These are phyloP conservation scores for Dryadomyces quercus-mongolicae DNA, from an alignment of 2,329 filamentous ascomycete species.

Conservation along the genomic window DNA sequence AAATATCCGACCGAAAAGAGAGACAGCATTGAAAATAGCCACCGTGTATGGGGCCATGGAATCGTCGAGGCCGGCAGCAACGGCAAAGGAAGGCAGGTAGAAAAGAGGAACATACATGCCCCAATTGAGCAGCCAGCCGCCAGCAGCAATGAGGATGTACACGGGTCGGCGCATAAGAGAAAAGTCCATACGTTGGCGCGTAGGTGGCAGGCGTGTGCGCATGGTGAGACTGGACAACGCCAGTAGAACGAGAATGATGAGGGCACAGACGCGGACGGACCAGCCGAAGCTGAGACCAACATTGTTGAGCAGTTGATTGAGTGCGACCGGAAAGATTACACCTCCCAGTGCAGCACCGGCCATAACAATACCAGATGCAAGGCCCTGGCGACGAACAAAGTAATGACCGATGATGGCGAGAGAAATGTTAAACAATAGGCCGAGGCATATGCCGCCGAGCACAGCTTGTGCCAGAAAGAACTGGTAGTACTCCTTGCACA, in stretches of 20 bases:
- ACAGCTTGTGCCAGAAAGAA: conserved; percentile 3
- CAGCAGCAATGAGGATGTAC: conserved; percentile 28
- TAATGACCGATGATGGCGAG: background rate
- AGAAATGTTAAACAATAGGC: conserved; percentile 1
- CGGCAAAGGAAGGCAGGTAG: conserved; percentile 41
- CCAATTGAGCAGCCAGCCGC: conserved; percentile 18
- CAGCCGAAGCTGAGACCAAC: conserved; percentile 16
- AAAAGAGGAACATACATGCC: conserved; percentile 38
- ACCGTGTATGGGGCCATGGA: conserved; percentile 48
- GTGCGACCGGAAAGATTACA: conserved; percentile 23
- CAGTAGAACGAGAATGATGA: conserved; percentile 1
- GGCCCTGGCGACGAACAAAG: conserved; percentile 1
- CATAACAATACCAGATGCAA: conserved; percentile 2
- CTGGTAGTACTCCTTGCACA: conserved; percentile 4
- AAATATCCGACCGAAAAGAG: conserved; percentile 35
- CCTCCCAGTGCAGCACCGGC: conserved; percentile 1
- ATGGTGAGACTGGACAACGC: conserved; percentile 20
- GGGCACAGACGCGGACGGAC: conserved; percentile 2
- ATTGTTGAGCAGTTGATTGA: conserved; percentile 37
- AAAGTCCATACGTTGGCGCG: conserved; percentile 13
- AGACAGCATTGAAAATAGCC: conserved; percentile 47
- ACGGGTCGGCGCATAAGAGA: conserved; percentile 41
- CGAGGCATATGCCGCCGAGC: conserved; percentile 2
- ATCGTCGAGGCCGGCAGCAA: conserved; percentile 26
- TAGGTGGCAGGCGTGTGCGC: conserved; percentile 31